Evolutionary conservation across 208 protist genomes (phyloP).

Genomic region (Trypanosoma mega): DNA sequence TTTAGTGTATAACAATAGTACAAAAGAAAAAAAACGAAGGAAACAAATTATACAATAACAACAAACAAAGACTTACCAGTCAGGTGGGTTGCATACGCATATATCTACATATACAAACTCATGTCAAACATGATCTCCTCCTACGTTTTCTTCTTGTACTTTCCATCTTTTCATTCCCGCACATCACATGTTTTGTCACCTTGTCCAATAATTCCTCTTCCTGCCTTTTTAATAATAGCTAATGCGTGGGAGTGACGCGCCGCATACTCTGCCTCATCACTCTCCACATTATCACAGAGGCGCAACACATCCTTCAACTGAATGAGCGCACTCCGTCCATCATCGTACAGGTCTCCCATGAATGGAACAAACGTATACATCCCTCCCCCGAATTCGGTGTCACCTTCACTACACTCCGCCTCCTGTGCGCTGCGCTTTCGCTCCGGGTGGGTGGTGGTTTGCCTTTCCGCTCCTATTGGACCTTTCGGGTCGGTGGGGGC

Average conservation of each 20-base stretch:
- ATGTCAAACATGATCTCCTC: no score
- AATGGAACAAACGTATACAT: constrained; percentile 62
- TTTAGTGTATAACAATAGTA: neutral
- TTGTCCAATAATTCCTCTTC: constrained; percentile 3
- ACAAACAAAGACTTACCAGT: neutral
- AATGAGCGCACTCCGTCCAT: constrained; percentile 47
- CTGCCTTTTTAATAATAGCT: constrained; percentile 51
- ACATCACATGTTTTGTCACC: neutral
- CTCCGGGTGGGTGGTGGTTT: no score
- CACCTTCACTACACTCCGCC: neutral
- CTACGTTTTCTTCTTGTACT: no score
- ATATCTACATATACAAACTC: no score
- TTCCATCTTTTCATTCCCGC: neutral
- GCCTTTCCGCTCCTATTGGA: no score
- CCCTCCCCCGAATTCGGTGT: neutral
- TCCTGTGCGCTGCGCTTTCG: neutral
- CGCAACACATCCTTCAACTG: constrained; percentile 53
- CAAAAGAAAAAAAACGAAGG: neutral
- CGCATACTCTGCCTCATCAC: constrained; percentile 46
- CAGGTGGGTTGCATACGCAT: no score
- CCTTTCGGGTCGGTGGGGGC: no score
- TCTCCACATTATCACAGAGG: constrained; percentile 53
- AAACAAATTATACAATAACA: constrained; percentile 2
- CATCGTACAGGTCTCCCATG: constrained; percentile 47
- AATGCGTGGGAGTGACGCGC: constrained; percentile 43